Evolutionary conservation across 2,329 filamentous ascomycete genomes (phyloP).

Genomic region (Cryoendolithus antarcticus): DNA sequence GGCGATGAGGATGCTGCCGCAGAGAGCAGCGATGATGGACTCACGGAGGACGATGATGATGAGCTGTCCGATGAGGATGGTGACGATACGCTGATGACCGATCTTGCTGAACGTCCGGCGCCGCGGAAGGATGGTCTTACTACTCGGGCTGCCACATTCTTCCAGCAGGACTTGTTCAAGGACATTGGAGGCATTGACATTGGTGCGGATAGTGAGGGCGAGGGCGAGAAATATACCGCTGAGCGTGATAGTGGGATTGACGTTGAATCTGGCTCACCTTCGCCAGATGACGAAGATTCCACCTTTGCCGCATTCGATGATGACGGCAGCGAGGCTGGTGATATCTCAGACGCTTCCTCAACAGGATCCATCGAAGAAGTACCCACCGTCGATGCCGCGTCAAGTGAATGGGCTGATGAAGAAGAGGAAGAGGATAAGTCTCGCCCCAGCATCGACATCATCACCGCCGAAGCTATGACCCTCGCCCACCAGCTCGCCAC

Average conservation of each 20-base stretch:
- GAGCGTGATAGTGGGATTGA: constrained; percentile 28
- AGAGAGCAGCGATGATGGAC: constrained; percentile 41
- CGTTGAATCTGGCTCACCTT: constrained; percentile 18
- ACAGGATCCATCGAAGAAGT: constrained; percentile 14
- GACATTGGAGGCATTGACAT: constrained; percentile 59
- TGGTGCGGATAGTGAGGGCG: constrained; percentile 36
- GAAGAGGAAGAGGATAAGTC: constrained; percentile 33
- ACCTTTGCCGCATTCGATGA: constrained; percentile 9
- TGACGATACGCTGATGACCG: constrained; percentile 41
- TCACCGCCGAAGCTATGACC: constrained; percentile 98
- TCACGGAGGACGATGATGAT: constrained; percentile 43
- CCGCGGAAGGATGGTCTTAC: constrained; percentile 49
- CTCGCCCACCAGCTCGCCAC: constrained; percentile 84
- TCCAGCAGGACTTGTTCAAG: constrained; percentile 89
- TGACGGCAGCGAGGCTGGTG: constrained; percentile 12
- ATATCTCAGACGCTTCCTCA: no score
- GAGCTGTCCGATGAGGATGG: constrained; percentile 44
- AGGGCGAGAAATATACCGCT: constrained; percentile 9
- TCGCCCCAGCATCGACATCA: constrained; percentile 80
- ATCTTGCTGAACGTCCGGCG: constrained; percentile 40
- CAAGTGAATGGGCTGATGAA: constrained; percentile 20
- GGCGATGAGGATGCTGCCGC: constrained; percentile 52
- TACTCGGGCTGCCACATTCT: constrained; percentile 75
- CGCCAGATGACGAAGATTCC: constrained; percentile 10
- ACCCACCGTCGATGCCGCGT: constrained; percentile 22